Conservation (phyloP, 208 protist genomes). For the Acanthamoeba comandoni region DNA sequence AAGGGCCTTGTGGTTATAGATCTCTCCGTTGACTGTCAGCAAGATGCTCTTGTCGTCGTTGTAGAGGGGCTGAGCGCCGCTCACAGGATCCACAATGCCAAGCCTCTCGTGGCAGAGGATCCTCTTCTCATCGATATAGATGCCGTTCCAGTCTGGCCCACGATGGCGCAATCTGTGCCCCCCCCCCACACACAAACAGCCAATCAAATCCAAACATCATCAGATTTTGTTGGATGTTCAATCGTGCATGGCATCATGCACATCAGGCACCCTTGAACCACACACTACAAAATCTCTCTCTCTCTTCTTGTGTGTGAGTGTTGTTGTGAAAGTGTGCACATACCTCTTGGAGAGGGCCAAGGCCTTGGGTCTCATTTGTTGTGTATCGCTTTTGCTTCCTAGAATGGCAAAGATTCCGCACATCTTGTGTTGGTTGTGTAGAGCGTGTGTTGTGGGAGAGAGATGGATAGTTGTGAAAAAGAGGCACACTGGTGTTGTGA, state of each 20-base stretch:
- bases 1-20: conserved; percentile 92
- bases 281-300: background rate
- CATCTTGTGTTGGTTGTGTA: conserved; percentile 77
- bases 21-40: conserved; percentile 92
- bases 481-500: too few relatives aligned
- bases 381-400: conserved; percentile 68
- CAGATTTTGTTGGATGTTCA: conserved; percentile 13
- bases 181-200: too few relatives aligned
- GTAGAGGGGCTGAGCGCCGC: conserved; percentile 88
- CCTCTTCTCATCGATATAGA: conserved; percentile 78
- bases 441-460: conserved; percentile 8
- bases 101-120: conserved; percentile 88
- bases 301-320: background rate
- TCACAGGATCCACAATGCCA: conserved; percentile 88
- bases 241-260: too few relatives aligned
- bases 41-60: conserved; percentile 77
- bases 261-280: too few relatives aligned
- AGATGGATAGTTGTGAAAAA: too few relatives aligned
- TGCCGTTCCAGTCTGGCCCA: conserved; percentile 90
- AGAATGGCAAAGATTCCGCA: conserved; percentile 88
- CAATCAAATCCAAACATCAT: too few relatives aligned
- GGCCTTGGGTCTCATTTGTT: conserved; percentile 76
- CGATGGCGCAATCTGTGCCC: conserved; percentile 84
- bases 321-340: background rate
- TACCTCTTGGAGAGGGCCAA: conserved; percentile 80